These are phyloP conservation scores for Garcia nutans DNA, from an alignment of 345 rosid genomes.

Conservation along the genomic window DNA sequence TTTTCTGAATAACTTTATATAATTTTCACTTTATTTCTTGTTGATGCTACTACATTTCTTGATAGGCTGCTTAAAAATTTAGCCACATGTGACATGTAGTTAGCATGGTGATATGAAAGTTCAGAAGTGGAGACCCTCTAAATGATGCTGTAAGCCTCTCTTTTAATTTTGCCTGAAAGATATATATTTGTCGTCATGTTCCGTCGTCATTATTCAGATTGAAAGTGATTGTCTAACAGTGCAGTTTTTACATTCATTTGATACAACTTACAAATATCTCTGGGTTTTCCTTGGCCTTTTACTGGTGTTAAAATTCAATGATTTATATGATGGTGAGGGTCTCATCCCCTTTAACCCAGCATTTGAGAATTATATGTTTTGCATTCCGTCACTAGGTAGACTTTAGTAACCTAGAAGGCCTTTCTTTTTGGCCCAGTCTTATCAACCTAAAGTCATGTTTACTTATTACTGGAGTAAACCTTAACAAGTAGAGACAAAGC, in stretches of 20 bases:
- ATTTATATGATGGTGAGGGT: background rate
- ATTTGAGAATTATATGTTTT: background rate
- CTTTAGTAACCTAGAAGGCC: constrained; percentile 19
- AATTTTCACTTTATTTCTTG: background rate
- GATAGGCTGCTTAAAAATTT: background rate
- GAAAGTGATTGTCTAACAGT: background rate
- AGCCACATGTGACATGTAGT: background rate
- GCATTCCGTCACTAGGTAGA: background rate
- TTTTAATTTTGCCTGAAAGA: background rate
- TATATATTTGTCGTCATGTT: background rate
- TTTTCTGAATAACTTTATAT: background rate
- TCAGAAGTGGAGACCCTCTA: background rate
- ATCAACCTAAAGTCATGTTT: constrained; percentile 13
- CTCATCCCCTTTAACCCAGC: constrained; percentile 3
- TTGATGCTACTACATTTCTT: background rate
- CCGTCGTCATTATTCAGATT: background rate
- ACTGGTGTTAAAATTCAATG: background rate
- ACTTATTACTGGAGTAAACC: constrained; percentile 26
- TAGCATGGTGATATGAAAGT: background rate
- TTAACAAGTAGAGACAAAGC: constrained; percentile 21
- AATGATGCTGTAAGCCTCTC: background rate
- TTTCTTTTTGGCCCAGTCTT: constrained; percentile 21
- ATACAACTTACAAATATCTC: background rate
- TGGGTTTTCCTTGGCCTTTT: background rate
- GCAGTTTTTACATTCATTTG: background rate